Conservation (phyloP, 768 basidiomycete species). For the Hypsizygus marmoreus region DNA sequence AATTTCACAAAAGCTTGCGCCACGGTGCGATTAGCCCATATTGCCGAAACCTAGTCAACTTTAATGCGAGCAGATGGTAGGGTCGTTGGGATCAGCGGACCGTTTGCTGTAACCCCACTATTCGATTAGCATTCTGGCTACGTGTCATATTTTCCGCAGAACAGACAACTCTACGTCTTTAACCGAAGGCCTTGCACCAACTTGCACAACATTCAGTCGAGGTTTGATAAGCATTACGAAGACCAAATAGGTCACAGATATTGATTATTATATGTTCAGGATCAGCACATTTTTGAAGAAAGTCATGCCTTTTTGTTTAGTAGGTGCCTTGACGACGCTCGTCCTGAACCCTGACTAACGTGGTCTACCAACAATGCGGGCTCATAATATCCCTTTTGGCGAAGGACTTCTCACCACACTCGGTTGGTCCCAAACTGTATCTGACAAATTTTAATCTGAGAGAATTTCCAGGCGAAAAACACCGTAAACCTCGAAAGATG, state of each 20-base stretch:
- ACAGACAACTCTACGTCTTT: constrained; percentile 30
- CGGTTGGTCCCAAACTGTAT: neutral
- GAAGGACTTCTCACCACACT: constrained; percentile 6
- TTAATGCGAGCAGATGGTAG: constrained; percentile 11
- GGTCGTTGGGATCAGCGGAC: constrained; percentile 12
- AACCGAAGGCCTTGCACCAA: constrained; percentile 38
- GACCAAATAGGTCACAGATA: neutral
- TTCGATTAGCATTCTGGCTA: neutral
- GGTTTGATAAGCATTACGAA: constrained; percentile 11
- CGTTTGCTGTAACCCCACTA: constrained; percentile 7
- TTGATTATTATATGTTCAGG: constrained; percentile 6
- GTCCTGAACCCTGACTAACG: neutral
- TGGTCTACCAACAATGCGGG: neutral
- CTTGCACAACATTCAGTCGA: constrained; percentile 39
- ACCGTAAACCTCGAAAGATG: constrained; percentile 29
- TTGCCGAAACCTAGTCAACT: neutral
- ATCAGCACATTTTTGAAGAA: constrained; percentile 35
- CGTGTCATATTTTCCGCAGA: neutral
- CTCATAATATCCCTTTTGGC: constrained; percentile 5
- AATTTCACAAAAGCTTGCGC: neutral
- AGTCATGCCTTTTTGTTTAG: constrained; percentile 34
- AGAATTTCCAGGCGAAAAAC: constrained; percentile 1
- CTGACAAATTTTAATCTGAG: neutral
- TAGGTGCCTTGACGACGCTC: neutral
- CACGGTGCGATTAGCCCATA: no score